A percentile compares a stretch with the other conserved stretches of the same genome.
Conservation (phyloP, 2,329 filamentous ascomycete species). For the Aspergillus sp. region DNA sequence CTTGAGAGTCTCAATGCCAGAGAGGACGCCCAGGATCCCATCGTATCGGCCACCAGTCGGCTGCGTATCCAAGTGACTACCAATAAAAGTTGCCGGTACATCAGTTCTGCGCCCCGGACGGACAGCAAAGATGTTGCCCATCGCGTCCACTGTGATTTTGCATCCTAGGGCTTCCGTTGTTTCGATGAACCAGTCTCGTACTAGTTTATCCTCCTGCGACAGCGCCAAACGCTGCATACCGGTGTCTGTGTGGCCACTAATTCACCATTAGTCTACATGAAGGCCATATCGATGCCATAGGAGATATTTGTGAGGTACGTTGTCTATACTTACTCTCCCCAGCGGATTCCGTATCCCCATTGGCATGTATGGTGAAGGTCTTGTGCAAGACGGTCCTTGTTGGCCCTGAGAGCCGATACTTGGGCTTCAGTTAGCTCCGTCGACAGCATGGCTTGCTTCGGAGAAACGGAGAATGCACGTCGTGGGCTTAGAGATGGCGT, state of each 20-base stretch:
- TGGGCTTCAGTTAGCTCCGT: constrained; percentile 51
- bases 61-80: constrained; percentile 68
- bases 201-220: constrained; percentile 68
- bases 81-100: constrained; percentile 65
- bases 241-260: constrained; percentile 56
- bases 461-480: constrained; percentile 15
- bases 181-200: constrained; percentile 72
- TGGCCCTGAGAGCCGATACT: constrained; percentile 55
- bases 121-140: constrained; percentile 80
- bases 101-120: constrained; percentile 60
- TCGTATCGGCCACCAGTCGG: constrained; percentile 48
- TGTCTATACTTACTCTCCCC: constrained; percentile 60
- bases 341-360: constrained; percentile 66
- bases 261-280: not conserved
- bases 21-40: constrained; percentile 72
- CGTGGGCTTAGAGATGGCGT: constrained; percentile 3
- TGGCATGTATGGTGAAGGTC: constrained; percentile 66
- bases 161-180: constrained; percentile 66
- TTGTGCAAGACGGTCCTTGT: constrained; percentile 60
- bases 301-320: not conserved
- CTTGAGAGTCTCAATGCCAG: constrained; percentile 71
- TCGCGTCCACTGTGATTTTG: constrained; percentile 66
- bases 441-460: constrained; percentile 33
- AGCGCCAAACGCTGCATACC: constrained; percentile 76
- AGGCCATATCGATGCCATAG: not conserved